A percentile compares a stretch with the other conserved stretches of the same genome.
phyloP scores from a whole-genome alignment of 176 grass and related monocot species.

The Bromus sterilis region DNA sequence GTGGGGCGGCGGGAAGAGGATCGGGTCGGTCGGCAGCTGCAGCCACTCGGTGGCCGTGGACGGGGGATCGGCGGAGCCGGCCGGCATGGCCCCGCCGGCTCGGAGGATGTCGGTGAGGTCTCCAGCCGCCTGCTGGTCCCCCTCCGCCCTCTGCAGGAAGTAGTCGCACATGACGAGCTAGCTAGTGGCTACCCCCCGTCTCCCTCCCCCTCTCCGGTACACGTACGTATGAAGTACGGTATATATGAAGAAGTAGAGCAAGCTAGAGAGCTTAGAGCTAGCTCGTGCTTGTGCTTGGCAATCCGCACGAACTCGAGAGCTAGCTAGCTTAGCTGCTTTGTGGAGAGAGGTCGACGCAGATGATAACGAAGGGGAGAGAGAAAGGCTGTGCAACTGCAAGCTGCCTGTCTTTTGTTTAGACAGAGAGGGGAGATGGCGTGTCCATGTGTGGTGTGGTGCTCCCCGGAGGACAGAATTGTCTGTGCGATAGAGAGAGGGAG shows the following conservation, averaged over 20 bases:
- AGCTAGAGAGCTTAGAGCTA: background rate
- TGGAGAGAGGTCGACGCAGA: background rate
- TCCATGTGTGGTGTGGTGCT: conserved; percentile 4
- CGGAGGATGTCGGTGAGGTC: conserved; percentile 81
- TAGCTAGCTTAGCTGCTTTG: conserved; percentile 35
- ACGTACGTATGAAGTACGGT: background rate
- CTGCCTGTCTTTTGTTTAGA: background rate
- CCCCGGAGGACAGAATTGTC: conserved; percentile 34
- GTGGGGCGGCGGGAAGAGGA: conserved; percentile 20
- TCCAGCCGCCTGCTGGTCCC: conserved; percentile 59
- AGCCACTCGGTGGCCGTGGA: conserved; percentile 34
- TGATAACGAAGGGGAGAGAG: background rate
- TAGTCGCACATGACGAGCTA: conserved; percentile 71
- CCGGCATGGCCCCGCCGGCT: conserved; percentile 34
- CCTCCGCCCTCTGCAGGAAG: conserved; percentile 59
- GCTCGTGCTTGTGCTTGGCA: conserved; percentile 5
- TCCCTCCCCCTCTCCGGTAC: background rate
- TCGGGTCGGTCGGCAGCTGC: conserved; percentile 23
- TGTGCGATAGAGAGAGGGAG: background rate
- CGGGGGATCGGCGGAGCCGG: background rate
- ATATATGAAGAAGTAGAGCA: too few species aligned
- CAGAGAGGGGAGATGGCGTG: background rate
- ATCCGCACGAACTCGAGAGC: conserved; percentile 10
- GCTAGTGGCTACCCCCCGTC: background rate
- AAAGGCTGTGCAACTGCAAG: background rate